Conservation (phyloP, 1,284 basidiomycete species). For the Leccinum pachyderme region DNA sequence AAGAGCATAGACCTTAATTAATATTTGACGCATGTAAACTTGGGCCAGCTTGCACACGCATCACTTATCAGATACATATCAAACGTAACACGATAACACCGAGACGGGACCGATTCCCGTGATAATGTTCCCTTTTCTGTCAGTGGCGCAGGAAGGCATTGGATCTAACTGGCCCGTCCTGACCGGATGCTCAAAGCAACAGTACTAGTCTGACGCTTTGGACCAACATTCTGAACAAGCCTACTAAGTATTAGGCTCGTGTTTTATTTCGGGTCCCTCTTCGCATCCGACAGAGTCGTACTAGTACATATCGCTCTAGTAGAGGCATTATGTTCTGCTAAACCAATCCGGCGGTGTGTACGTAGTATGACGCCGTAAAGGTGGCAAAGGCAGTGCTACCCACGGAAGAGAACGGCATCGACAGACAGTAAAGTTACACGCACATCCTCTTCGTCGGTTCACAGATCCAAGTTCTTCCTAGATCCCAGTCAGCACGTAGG, state of each 20-base stretch:
- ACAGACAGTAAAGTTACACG: not conserved
- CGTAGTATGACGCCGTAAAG: not conserved
- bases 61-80: not conserved
- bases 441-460: not conserved
- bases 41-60: not conserved
- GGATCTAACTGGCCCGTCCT: not conserved
- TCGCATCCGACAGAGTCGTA: no score
- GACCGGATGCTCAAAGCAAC: no score
- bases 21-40: slow-evolving; percentile 1
- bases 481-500: not conserved
- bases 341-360: not conserved
- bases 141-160: not conserved
- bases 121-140: not conserved
- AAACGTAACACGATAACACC: not conserved
- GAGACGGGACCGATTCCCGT: not conserved
- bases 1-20: slow-evolving; percentile 1
- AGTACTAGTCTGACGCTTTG: no score
- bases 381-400: not conserved
- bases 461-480: not conserved
- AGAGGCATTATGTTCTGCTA: no score
- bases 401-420: not conserved
- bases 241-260: no score
- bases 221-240: no score
- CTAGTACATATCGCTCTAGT: no score
- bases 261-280: no score